Percentiles rank a stretch among this genome's conserved stretches.
phyloP scores from a whole-genome alignment of 176 grass and related monocot genomes.

The Musa acuminata region DNA sequence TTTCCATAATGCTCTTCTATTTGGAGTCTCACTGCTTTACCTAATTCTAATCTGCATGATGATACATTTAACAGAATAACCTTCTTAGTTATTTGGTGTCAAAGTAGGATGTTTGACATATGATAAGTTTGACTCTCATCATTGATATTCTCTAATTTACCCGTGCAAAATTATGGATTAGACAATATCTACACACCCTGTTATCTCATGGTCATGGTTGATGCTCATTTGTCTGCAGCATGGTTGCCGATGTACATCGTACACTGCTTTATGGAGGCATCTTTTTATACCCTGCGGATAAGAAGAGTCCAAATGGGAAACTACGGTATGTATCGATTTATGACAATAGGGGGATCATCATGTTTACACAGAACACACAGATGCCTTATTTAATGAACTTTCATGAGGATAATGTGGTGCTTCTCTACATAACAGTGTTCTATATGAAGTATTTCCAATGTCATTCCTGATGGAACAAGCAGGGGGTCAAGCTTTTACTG shows the following conservation, averaged over 20 bases:
- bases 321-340: constrained; percentile 44
- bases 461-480: constrained; percentile 96
- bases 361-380: neutral
- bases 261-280: constrained; percentile 88
- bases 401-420: neutral
- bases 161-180: neutral
- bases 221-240: constrained; percentile 41
- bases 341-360: neutral
- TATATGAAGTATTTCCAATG: constrained; percentile 99
- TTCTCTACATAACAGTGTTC: constrained; percentile 43
- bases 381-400: neutral
- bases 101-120: neutral
- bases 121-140: neutral
- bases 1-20: neutral
- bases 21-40: neutral
- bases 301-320: constrained; percentile 82
- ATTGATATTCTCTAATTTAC: neutral
- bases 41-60: neutral
- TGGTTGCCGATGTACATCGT: constrained; percentile 98
- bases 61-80: neutral
- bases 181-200: neutral
- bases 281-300: constrained; percentile 94
- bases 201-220: neutral
- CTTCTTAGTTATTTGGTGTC: neutral
- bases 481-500: constrained; percentile 89